Evolutionary conservation across 108 stramenopile species (phyloP).

Genomic region (Licmophora abbreviata): DNA sequence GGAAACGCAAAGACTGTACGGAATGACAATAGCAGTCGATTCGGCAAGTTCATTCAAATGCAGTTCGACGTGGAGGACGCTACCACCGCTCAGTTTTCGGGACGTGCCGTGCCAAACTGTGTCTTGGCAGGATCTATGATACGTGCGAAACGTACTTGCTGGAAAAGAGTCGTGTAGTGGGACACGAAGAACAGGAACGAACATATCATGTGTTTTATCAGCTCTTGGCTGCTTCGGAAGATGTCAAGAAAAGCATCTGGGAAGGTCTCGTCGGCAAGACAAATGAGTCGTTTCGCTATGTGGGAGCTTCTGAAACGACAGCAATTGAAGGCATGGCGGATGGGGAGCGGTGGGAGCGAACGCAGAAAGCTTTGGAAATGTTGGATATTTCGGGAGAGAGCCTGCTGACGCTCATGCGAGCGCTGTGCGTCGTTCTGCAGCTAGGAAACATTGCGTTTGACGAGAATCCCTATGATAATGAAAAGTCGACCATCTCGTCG

Average conservation of each 20-base stretch:
- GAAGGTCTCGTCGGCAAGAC: conserved; percentile 58
- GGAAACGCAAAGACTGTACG: conserved; percentile 87
- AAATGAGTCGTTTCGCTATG: conserved; percentile 59
- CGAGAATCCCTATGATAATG: conserved; percentile 54
- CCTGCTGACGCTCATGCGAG: conserved; percentile 50
- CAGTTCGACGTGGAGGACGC: conserved; percentile 64
- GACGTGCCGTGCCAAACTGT: conserved; percentile 43
- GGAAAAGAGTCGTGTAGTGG: conserved; percentile 94
- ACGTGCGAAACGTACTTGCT: conserved; percentile 89
- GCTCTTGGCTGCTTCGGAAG: conserved; percentile 74
- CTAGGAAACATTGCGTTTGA: conserved; percentile 86
- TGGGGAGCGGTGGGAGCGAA: conserved; percentile 57
- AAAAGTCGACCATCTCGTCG: conserved; percentile 50
- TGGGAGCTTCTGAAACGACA: conserved; percentile 39
- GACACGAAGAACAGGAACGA: conserved; percentile 86
- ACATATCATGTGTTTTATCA: conserved; percentile 99
- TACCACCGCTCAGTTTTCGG: conserved; percentile 22
- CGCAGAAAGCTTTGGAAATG: conserved; percentile 49
- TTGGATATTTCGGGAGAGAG: conserved; percentile 62
- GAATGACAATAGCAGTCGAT: conserved; percentile 82
- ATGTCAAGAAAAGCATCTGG: conserved; percentile 53
- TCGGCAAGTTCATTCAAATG: conserved; percentile 85
- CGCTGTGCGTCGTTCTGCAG: conserved; percentile 79
- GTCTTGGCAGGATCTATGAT: conserved; percentile 62
- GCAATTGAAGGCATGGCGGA: conserved; percentile 75